These are phyloP conservation scores for Cicer pinnatifidum DNA, from an alignment of 306 rosid species.

Conservation along the genomic window DNA sequence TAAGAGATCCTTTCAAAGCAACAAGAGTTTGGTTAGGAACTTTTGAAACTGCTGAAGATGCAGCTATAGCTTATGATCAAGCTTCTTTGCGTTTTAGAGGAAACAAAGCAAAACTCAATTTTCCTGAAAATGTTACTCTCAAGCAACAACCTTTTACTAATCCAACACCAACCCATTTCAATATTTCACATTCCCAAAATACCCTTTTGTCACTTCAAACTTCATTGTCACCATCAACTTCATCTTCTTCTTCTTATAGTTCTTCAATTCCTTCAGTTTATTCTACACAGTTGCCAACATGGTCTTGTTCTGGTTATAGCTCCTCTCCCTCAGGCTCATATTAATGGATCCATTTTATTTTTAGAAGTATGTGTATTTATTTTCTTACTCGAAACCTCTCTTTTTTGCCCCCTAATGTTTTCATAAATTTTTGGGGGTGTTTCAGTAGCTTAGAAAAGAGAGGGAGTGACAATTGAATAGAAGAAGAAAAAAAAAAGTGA, in stretches of 20 bases:
- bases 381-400: not conserved
- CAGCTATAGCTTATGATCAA: constrained; percentile 68
- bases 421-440: not conserved
- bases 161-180: constrained; percentile 31
- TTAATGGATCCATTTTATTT: not conserved
- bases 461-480: not conserved
- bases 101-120: constrained; percentile 70
- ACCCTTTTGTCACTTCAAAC: constrained; percentile 47
- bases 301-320: constrained; percentile 36
- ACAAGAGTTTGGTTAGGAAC: constrained; percentile 75
- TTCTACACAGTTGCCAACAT: constrained; percentile 26
- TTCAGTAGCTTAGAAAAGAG: not conserved
- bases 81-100: constrained; percentile 69
- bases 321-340: constrained; percentile 40
- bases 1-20: constrained; percentile 66
- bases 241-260: constrained; percentile 21
- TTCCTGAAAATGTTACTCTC: constrained; percentile 66
- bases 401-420: not conserved
- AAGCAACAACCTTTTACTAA: not conserved
- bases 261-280: constrained; percentile 32
- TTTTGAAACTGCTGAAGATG: constrained; percentile 59
- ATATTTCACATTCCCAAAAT: constrained; percentile 29
- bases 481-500: not conserved
- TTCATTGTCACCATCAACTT: constrained; percentile 11
- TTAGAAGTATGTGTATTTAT: not conserved